phyloP scores from a whole-genome alignment of 371 early-diverging fungal species.

The Amoeboaphelidium protococcarum region DNA sequence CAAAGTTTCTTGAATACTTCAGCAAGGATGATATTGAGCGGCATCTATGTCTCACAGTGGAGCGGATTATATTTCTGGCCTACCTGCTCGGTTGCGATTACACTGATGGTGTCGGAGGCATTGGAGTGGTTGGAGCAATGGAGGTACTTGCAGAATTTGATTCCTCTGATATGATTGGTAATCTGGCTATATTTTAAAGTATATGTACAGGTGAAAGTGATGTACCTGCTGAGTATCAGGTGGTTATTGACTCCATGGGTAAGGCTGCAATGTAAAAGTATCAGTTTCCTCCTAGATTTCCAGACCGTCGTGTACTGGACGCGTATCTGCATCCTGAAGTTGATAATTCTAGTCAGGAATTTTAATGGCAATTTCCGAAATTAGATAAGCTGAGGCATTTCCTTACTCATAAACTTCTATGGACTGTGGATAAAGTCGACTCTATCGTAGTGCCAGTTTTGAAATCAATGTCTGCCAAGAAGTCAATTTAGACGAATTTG shows the following conservation, averaged over 20 bases:
- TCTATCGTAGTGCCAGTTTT: conserved; percentile 46
- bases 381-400: conserved; percentile 16
- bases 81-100: conserved; percentile 94
- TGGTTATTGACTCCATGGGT: conserved; percentile 21
- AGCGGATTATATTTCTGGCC: conserved; percentile 56
- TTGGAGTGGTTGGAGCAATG: conserved; percentile 84
- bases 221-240: not conserved
- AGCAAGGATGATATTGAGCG: conserved; percentile 26
- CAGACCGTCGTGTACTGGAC: conserved; percentile 36
- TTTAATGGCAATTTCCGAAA: conserved; percentile 65
- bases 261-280: conserved; percentile 5
- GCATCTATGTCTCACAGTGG: conserved; percentile 34
- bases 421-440: conserved; percentile 24
- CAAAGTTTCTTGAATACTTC: conserved; percentile 64
- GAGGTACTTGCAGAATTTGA: conserved; percentile 51
- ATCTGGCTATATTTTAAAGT: conserved; percentile 8
- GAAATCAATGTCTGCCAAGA: conserved; percentile 21
- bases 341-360: conserved; percentile 28
- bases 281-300: conserved; percentile 36
- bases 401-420: conserved; percentile 23
- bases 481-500: not conserved
- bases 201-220: not conserved
- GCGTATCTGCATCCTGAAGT: conserved; percentile 61
- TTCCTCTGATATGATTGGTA: conserved; percentile 8
- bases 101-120: conserved; percentile 69